A percentile compares a stretch with the other conserved stretches of the same genome.
Conservation (phyloP, 345 rosid species). For the Erodium maritimum region DNA sequence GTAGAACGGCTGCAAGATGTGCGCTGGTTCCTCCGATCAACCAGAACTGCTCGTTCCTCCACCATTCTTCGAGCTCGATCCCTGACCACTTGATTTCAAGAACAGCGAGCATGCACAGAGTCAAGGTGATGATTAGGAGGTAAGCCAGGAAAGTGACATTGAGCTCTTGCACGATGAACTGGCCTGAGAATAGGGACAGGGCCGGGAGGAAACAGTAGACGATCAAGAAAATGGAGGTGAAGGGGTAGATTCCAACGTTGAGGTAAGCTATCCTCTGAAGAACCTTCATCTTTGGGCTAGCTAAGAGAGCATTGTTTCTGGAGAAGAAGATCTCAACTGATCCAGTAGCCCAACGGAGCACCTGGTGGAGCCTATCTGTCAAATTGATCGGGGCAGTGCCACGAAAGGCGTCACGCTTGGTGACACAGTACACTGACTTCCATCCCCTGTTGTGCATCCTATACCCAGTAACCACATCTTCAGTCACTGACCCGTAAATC, state of each 20-base stretch:
- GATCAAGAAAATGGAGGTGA: slow-evolving; percentile 84
- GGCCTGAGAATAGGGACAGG: slow-evolving; percentile 88
- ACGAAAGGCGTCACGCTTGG: slow-evolving; percentile 90
- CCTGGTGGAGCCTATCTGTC: slow-evolving; percentile 96
- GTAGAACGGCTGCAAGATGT: slow-evolving; percentile 92
- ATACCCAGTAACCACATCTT: slow-evolving; percentile 96
- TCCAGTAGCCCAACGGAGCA: slow-evolving; percentile 97
- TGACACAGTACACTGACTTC: slow-evolving; percentile 96
- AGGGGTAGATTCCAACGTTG: slow-evolving; percentile 93
- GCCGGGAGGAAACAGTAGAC: slow-evolving; percentile 99
- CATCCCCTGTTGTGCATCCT: slow-evolving; percentile 98
- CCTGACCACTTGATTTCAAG: slow-evolving; percentile 99
- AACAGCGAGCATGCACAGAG: slow-evolving; percentile 65
- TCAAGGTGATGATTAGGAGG: slow-evolving; percentile 65
- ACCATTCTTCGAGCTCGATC: slow-evolving; percentile 84
- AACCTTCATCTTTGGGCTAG: slow-evolving; percentile 74
- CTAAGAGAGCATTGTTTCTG: slow-evolving; percentile 83
- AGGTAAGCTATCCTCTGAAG: slow-evolving; percentile 90
- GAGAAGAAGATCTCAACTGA: slow-evolving; percentile 97
- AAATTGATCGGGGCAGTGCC: slow-evolving; percentile 97
- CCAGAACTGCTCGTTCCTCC: slow-evolving; percentile 99
- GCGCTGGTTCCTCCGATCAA: slow-evolving; percentile 96
- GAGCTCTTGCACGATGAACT: slow-evolving; percentile 77
- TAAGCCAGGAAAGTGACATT: slow-evolving; percentile 78
- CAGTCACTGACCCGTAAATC: slow-evolving; percentile 99